Conservation (phyloP, 352 stramenopile genomes). For the Phytophthora ramorum region DNA sequence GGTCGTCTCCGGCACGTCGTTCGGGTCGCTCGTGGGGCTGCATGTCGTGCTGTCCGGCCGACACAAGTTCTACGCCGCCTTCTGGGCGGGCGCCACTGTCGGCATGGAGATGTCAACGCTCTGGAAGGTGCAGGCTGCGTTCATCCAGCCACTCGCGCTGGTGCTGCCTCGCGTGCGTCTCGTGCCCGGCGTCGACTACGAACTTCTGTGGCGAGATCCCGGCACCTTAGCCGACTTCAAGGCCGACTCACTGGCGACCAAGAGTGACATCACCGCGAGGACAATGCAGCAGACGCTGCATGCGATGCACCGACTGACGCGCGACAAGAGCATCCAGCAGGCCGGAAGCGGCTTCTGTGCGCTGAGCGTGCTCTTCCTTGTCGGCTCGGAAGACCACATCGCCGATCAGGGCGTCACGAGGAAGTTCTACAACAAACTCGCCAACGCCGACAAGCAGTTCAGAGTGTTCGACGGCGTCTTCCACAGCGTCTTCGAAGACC, state of each 20-base stretch:
- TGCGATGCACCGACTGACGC: slow-evolving; percentile 32
- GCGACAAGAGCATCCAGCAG: slow-evolving; percentile 29
- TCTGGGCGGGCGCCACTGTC: slow-evolving; percentile 53
- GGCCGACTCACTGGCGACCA: slow-evolving; percentile 54
- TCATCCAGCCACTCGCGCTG: slow-evolving; percentile 50
- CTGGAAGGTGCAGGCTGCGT: slow-evolving; percentile 47
- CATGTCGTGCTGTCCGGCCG: slow-evolving; percentile 51
- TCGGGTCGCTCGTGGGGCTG: slow-evolving; percentile 56
- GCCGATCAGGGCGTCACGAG: slow-evolving; percentile 33
- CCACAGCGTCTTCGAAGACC: slow-evolving; percentile 63
- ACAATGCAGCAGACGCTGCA: slow-evolving; percentile 39
- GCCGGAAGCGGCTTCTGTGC: slow-evolving; percentile 19
- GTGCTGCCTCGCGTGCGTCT: slow-evolving; percentile 45
- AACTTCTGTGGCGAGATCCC: slow-evolving; percentile 41
- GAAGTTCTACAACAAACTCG: slow-evolving; percentile 45
- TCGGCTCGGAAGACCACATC: slow-evolving; percentile 55
- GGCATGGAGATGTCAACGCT: slow-evolving; percentile 53
- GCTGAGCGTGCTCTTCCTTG: slow-evolving; percentile 35
- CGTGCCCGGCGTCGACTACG: slow-evolving; percentile 55
- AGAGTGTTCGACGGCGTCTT: slow-evolving; percentile 56
- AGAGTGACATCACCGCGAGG: slow-evolving; percentile 46
- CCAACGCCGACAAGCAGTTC: slow-evolving; percentile 55
- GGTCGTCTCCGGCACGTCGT: slow-evolving; percentile 66
- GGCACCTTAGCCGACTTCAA: slow-evolving; percentile 58
- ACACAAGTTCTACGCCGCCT: slow-evolving; percentile 51